Evolutionary conservation across 805 yeast genomes (phyloP).

Genomic region (Saturnispora mendoncae): DNA sequence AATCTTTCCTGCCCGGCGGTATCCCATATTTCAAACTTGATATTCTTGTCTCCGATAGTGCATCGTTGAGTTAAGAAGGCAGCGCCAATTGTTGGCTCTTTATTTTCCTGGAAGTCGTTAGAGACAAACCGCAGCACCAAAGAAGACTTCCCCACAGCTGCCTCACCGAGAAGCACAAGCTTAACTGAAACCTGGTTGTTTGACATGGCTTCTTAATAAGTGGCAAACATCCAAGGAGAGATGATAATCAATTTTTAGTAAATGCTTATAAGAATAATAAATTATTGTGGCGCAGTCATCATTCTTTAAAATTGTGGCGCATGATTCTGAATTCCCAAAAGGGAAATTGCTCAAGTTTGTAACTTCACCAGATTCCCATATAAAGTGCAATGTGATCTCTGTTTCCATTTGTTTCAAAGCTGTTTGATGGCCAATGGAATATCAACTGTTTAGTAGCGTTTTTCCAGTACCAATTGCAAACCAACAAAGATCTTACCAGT

Average conservation of each 20-base stretch:
- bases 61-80: constrained; percentile 94
- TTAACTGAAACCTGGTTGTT: constrained; percentile 60
- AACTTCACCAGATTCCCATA: not conserved
- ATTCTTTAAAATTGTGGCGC: constrained; percentile 4
- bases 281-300: not conserved
- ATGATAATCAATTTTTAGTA: not conserved
- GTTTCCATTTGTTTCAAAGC: too few species aligned
- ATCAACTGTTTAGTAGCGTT: not conserved
- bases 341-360: constrained; percentile 3
- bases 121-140: constrained; percentile 86
- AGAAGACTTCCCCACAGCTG: constrained; percentile 96
- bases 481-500: constrained; percentile 32
- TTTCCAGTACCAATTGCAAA: constrained; percentile 14
- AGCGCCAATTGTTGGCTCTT: constrained; percentile 97
- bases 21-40: constrained; percentile 93
- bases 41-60: constrained; percentile 73
- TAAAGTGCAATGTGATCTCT: too few species aligned
- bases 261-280: not conserved
- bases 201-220: constrained; percentile 14
- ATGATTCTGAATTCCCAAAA: constrained; percentile 1
- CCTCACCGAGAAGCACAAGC: constrained; percentile 88
- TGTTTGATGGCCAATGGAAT: too few species aligned
- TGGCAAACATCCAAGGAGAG: not conserved
- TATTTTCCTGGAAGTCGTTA: constrained; percentile 93
- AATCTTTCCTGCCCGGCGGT: constrained; percentile 98